Evolutionary conservation across 2,329 filamentous ascomycete species (phyloP).

Genomic region (Diaporthe caulivora): DNA sequence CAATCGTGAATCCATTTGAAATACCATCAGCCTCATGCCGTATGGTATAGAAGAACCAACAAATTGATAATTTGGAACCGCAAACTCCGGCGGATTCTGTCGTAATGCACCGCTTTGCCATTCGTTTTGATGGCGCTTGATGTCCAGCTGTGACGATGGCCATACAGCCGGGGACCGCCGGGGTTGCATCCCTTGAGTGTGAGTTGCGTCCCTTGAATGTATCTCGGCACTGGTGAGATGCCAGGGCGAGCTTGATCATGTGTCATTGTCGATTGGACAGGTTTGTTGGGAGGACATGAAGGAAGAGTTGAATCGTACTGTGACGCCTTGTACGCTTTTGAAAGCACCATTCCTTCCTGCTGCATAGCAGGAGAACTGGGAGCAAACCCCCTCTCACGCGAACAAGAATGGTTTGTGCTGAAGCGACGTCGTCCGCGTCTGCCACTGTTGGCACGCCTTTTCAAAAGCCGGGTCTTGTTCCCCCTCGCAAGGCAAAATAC

Average conservation of each 20-base stretch:
- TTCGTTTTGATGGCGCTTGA: not conserved
- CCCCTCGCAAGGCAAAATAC: no score
- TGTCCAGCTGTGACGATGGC: no score
- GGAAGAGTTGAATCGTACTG: not conserved
- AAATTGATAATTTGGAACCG: not conserved
- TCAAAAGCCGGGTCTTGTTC: not conserved
- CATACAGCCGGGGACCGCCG: no score
- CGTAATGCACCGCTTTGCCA: not conserved
- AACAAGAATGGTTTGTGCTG: no score
- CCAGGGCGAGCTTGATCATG: not conserved
- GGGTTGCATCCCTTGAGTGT: not conserved
- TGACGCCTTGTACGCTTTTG: no score
- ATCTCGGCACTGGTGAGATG: no score
- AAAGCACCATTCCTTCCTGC: not conserved
- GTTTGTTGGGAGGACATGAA: not conserved
- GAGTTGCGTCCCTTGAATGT: not conserved
- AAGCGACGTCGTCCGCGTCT: no score
- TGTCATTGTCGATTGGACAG: not conserved
- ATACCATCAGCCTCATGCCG: not conserved
- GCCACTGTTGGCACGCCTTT: no score
- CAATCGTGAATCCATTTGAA: not conserved
- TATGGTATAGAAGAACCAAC: not conserved
- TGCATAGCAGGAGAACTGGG: no score
- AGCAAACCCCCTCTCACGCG: no score
- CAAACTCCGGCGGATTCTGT: not conserved